Evolutionary conservation across 2,329 filamentous ascomycete species (phyloP).

Genomic region (Eutypella sp.): DNA sequence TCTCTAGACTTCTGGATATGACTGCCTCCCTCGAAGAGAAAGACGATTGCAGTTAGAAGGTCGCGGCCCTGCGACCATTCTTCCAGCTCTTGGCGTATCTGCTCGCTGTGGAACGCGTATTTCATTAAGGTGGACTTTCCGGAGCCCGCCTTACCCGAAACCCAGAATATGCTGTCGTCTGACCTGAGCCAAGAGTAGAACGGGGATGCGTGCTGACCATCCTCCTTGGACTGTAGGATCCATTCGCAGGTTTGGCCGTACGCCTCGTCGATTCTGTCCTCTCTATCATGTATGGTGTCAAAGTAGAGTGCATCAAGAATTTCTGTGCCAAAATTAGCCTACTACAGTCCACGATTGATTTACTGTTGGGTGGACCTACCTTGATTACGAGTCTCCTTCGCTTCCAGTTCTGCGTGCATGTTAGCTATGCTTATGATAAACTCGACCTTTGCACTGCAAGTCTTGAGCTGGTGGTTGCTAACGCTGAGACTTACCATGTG

Average conservation of each 20-base stretch:
- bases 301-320: slow-evolving; percentile 26
- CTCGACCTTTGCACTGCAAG: not conserved
- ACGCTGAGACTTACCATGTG: not conserved
- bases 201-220: not conserved
- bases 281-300: slow-evolving; percentile 26
- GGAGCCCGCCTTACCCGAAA: slow-evolving; percentile 40
- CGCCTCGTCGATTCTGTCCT: slow-evolving; percentile 30
- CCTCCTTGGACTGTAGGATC: slow-evolving; percentile 28
- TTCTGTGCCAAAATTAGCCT: slow-evolving; percentile 16
- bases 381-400: slow-evolving; percentile 25
- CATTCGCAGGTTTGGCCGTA: slow-evolving; percentile 40
- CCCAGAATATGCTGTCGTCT: slow-evolving; percentile 26
- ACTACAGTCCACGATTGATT: not conserved
- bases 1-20: slow-evolving; percentile 34
- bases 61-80: slow-evolving; percentile 28
- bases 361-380: slow-evolving; percentile 13
- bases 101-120: slow-evolving; percentile 27
- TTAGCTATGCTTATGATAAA: not conserved
- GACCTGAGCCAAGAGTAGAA: slow-evolving; percentile 19
- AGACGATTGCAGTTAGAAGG: slow-evolving; percentile 31
- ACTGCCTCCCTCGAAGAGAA: slow-evolving; percentile 36
- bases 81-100: slow-evolving; percentile 21
- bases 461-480: not conserved
- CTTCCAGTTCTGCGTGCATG: slow-evolving; percentile 19
- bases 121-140: slow-evolving; percentile 46